Conservation (phyloP, 2,329 filamentous ascomycete genomes). For the Xylariaceae sp. region DNA sequence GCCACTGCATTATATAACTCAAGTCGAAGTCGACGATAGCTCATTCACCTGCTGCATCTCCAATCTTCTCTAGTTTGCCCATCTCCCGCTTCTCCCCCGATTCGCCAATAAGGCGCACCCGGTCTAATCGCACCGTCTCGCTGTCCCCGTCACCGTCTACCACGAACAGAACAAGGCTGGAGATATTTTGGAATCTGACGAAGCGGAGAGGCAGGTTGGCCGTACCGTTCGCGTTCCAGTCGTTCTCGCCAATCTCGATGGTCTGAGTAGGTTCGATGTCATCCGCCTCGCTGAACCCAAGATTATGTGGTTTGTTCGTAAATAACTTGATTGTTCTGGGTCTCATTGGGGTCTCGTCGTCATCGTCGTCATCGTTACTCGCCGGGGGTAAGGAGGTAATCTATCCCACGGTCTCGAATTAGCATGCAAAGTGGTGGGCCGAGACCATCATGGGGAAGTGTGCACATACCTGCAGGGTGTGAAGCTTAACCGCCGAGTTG, state of each 20-base stretch:
- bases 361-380: constrained; percentile 56
- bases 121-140: constrained; percentile 80
- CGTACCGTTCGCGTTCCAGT: constrained; percentile 79
- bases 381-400: constrained; percentile 73
- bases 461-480: constrained; percentile 61
- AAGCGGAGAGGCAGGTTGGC: constrained; percentile 72
- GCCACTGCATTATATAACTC: too few species aligned
- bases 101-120: constrained; percentile 78
- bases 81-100: constrained; percentile 85
- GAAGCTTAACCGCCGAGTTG: constrained; percentile 80
- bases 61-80: constrained; percentile 94
- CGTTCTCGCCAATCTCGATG: constrained; percentile 65
- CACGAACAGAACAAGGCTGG: constrained; percentile 80
- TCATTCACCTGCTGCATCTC: constrained; percentile 63
- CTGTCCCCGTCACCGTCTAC: constrained; percentile 76
- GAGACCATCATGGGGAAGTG: constrained; percentile 1
- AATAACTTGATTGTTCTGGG: constrained; percentile 82
- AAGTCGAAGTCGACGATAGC: too few species aligned
- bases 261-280: constrained; percentile 75
- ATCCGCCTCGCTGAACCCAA: constrained; percentile 93
- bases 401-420: constrained; percentile 39
- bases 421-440: constrained; percentile 6
- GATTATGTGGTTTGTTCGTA: constrained; percentile 80
- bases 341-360: constrained; percentile 72
- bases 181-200: constrained; percentile 96